phyloP scores from a whole-genome alignment of 768 basidiomycete species.

The Pulveroboletus sp. region DNA sequence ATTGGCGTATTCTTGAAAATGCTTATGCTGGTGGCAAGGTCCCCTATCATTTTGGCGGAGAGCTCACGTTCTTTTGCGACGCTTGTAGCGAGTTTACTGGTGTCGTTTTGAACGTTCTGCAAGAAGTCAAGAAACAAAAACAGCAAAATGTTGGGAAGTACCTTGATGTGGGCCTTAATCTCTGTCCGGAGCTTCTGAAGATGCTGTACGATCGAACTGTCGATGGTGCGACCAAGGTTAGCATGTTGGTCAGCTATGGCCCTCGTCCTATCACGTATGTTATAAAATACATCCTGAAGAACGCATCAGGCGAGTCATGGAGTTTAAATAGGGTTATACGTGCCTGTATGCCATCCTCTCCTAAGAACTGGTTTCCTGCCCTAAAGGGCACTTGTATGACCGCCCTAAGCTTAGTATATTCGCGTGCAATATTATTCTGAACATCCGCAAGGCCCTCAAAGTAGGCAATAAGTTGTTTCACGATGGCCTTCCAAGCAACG shows the following conservation, averaged over 20 bases:
- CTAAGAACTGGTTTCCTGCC: slow-evolving; percentile 94
- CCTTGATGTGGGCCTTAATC: slow-evolving; percentile 98
- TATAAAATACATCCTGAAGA: slow-evolving; percentile 83
- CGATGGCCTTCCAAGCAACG: slow-evolving; percentile 93
- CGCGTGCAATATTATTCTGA: slow-evolving; percentile 90
- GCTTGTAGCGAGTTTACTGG: slow-evolving; percentile 83
- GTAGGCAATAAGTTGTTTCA: slow-evolving; percentile 92
- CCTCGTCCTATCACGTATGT: slow-evolving; percentile 90
- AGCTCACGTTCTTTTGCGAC: slow-evolving; percentile 91
- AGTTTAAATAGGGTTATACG: slow-evolving; percentile 14
- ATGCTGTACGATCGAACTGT: slow-evolving; percentile 96
- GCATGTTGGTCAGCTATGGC: slow-evolving; percentile 94
- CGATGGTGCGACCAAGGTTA: slow-evolving; percentile 93
- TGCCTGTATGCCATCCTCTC: slow-evolving; percentile 93
- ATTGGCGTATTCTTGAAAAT: slow-evolving; percentile 95
- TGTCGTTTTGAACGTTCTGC: slow-evolving; percentile 93
- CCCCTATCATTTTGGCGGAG: slow-evolving; percentile 81
- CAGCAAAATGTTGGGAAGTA: slow-evolving; percentile 21
- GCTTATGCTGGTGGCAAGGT: slow-evolving; percentile 85
- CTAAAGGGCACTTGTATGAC: slow-evolving; percentile 98
- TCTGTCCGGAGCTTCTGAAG: slow-evolving; percentile 92
- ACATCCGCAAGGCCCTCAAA: slow-evolving; percentile 73
- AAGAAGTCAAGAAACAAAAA: neutral
- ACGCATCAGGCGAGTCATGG: neutral
- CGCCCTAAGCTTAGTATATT: slow-evolving; percentile 89